Base-by-base conservation (phyloP, 2,329 filamentous ascomycete genomes). In the Nakataea oryzae region DNA sequence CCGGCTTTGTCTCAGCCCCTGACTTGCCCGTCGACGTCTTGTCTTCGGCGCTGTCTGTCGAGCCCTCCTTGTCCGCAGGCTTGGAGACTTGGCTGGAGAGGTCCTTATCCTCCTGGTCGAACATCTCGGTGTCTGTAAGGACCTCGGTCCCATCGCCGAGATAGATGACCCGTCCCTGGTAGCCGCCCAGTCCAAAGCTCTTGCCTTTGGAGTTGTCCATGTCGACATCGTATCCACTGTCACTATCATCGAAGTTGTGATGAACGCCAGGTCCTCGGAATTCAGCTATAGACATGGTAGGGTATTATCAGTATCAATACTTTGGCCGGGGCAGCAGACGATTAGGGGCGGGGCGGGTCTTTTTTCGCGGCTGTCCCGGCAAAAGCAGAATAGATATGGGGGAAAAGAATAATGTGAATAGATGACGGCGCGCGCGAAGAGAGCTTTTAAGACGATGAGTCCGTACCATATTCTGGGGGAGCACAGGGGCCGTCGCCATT, bases 381-480 rank as follows among this genome's bases (percentile, higher is more conserved):
- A 24, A 50, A 50, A 50, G 41, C 41, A n/a, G 24, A n/a, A 50
- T n/a, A 6, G 24, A 50, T 1, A 50, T 17, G 41, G 41, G 41
- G 24, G 24, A 8, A 24, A 50, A 50, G 41, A 50, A n/a, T n/a
- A 50, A 50, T n/a, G 41, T 50, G 41, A n/a, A 50, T 50, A 27
- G 58, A 59, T 59, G 32, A 59, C 32, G 26, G 32, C 58, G 58
- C 27, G 32, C 21, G 41, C 41, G 50, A 5, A 56, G 54, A 56
- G 58, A 61, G 55, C 66, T 64, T 68, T 66, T 65, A 65, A 63
- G 66, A 66, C 59, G 64, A 78, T 74, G 74, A 74, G 79, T 79
- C 86, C 91, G 88, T 93, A 93, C 95, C 95, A 82, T 97, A 99
- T 87, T 99, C 95, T 72, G 93, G 95, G 78, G 95, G 95, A 75